Conservation (phyloP, 805 yeast species). For the Saturnispora bothae region DNA sequence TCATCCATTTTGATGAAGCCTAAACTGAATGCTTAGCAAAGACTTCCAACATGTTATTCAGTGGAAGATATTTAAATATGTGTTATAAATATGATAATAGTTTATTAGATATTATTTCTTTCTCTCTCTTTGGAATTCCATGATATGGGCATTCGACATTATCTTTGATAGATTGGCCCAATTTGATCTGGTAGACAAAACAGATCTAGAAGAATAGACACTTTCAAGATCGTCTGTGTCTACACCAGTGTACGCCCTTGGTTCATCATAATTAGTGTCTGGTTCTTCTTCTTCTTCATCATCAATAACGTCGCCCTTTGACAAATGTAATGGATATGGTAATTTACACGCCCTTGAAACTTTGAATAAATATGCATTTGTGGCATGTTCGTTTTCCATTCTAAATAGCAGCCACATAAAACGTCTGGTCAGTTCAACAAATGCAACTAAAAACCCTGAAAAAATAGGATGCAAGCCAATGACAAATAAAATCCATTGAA, state of each 20-base stretch:
- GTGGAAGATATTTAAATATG: too few species aligned
- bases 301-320: slow-evolving; percentile 14
- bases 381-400: slow-evolving; percentile 92
- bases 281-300: background rate
- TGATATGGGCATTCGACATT: slow-evolving; percentile 67
- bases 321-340: slow-evolving; percentile 48
- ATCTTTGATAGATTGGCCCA: slow-evolving; percentile 36
- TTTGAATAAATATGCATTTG: slow-evolving; percentile 73
- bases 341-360: slow-evolving; percentile 84
- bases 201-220: slow-evolving; percentile 19
- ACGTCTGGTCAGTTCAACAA: slow-evolving; percentile 74
- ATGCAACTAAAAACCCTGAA: slow-evolving; percentile 72
- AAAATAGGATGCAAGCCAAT: slow-evolving; percentile 73
- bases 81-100: too few species aligned
- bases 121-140: slow-evolving; percentile 67
- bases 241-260: background rate
- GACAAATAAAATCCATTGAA: slow-evolving; percentile 79
- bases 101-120: background rate
- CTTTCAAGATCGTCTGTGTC: slow-evolving; percentile 1
- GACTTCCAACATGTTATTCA: too few species aligned
- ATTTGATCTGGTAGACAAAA: slow-evolving; percentile 6
- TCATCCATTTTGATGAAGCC: too few species aligned
- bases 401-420: slow-evolving; percentile 86
- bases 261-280: background rate
- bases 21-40: too few species aligned